Conservation (phyloP, 331 rosid genomes). For the Cucumis variabilis region DNA sequence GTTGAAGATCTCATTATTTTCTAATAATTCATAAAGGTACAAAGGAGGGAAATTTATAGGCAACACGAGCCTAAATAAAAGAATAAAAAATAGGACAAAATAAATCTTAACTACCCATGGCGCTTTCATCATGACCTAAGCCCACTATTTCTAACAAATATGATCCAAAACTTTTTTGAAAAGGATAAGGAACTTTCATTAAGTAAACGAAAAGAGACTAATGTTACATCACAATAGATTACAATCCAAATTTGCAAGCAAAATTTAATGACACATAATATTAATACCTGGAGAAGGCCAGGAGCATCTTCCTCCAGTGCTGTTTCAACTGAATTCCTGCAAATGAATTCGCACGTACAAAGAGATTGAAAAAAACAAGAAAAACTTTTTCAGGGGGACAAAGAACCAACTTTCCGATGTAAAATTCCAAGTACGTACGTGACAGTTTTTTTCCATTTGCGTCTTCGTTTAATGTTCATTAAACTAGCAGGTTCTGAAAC, state of each 20-base stretch:
- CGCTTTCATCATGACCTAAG: too few species aligned
- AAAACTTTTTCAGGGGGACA: background rate
- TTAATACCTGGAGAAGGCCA: constrained; percentile 87
- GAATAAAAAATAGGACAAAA: too few species aligned
- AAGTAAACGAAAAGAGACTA: background rate
- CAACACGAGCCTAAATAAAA: too few species aligned
- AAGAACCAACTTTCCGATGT: constrained; percentile 2
- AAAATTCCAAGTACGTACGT: constrained; percentile 56
- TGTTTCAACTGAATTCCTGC: constrained; percentile 82
- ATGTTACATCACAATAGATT: constrained; percentile 7
- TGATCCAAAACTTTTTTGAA: constrained; percentile 20
- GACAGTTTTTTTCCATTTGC: constrained; percentile 82
- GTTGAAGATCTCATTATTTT: too few species aligned
- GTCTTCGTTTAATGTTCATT: constrained; percentile 41
- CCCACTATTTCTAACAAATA: background rate
- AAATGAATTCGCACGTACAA: constrained; percentile 32
- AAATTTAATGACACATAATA: constrained; percentile 35
- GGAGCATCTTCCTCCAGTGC: constrained; percentile 99
- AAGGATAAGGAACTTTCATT: background rate
- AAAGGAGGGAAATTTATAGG: too few species aligned
- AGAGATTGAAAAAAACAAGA: constrained; percentile 13
- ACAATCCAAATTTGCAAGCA: constrained; percentile 38
- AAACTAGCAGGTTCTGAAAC: constrained; percentile 51
- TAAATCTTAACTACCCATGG: too few species aligned
- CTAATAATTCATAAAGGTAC: too few species aligned